Base-by-base conservation (phyloP, 208 protist genomes). In the Trypanosomatidae sp. region DNA sequence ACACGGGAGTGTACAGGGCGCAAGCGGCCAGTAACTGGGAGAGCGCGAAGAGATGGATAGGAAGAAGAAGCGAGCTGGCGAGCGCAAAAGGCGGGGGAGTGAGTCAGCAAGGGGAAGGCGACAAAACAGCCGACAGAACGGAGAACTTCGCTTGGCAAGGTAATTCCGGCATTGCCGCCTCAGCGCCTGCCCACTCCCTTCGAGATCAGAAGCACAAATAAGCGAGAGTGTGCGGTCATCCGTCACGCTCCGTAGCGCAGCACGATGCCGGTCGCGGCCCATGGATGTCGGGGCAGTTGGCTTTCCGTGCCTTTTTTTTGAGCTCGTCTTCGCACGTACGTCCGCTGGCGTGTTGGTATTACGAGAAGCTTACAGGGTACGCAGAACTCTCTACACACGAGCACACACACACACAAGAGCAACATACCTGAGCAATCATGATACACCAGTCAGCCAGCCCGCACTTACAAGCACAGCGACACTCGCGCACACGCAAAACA, bases 1-100 rank as follows among this genome's bases (percentile, higher is more conserved):
- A 9, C 64, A 44, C 19, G 25, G 41, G 41, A 22, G 59, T 46
- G 30, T 12, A 28, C 19, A 44, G 8, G 25, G 41, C 52, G 53
- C 13, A 76, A 71, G 67, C 15, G 67, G 50, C 28, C 9, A 75
- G 22, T 41, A 19, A 66, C 33, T 2, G 30, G 19, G 56, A 25
- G 4, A 43, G 15, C 22, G 25, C 12, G 30, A 1, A 19, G 64
- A 30, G 64, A 41, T 12, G 15, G 46, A 33, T 6, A 25, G n/a
- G 49, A 13, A 33, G 13, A 50, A 52, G 30, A 52, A 71, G 47
- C n/a, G 65, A 43, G 44, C 36, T 52, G n/a, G 15, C 3, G 0
- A 46, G 36, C 59, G 22, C 39, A 65, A 13, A 7, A 65, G 6
- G 15, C 19, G 22, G 59, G 7, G 19, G 8, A 65, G 22, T 17